Conservation (phyloP, 139 green algal species). For the Ostreobium quekettii region DNA sequence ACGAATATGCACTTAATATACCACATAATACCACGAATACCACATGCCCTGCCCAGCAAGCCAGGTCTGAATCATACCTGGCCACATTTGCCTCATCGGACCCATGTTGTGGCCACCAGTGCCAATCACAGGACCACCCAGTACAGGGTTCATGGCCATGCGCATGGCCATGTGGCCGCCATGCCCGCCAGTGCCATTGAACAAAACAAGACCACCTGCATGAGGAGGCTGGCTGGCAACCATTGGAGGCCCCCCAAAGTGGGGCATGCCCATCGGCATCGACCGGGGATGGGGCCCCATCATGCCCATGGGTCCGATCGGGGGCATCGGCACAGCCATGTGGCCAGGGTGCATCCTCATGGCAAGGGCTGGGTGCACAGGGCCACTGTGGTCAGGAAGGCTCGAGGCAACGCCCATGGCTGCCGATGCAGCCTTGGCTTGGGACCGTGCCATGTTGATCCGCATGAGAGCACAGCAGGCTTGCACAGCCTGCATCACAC, state of each 20-base stretch:
- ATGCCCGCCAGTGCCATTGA: background rate
- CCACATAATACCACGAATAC: too few relatives aligned
- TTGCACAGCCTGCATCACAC: slow-evolving; percentile 19
- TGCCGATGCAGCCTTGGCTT: slow-evolving; percentile 18
- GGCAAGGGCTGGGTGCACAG: too few relatives aligned
- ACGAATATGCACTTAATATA: too few relatives aligned
- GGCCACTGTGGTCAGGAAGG: too few relatives aligned
- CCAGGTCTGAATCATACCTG: too few relatives aligned
- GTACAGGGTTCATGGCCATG: background rate
- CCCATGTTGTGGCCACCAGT: slow-evolving; percentile 13
- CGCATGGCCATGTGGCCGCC: background rate
- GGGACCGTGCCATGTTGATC: slow-evolving; percentile 19
- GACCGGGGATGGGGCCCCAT: background rate
- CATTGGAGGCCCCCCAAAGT: too few relatives aligned
- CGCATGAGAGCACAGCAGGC: slow-evolving; percentile 16
- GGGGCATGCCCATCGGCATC: too few relatives aligned
- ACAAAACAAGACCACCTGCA: background rate
- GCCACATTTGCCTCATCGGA: slow-evolving; percentile 4
- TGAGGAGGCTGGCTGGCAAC: background rate
- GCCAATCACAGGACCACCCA: slow-evolving; percentile 12
- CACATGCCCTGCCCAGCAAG: too few relatives aligned
- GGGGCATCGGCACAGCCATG: too few relatives aligned
- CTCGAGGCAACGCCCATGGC: slow-evolving; percentile 8
- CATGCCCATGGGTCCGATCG: slow-evolving; percentile 10
- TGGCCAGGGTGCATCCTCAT: too few relatives aligned